Percentiles rank a stretch among this genome's conserved stretches.
Evolutionary conservation across 441 rosid genomes (phyloP).

Genomic region (Pelargonium australe): DNA sequence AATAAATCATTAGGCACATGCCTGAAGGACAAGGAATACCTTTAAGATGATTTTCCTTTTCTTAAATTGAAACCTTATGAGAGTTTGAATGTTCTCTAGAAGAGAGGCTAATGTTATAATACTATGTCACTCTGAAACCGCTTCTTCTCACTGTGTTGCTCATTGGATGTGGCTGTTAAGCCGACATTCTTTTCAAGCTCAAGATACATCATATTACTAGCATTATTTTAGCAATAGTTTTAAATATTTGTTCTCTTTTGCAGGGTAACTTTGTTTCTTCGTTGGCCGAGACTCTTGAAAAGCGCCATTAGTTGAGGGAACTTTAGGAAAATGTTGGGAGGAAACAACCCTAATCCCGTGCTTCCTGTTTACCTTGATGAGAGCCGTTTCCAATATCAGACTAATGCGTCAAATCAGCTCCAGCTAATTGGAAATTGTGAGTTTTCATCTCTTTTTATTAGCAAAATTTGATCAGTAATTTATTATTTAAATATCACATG

Average conservation of each 20-base stretch:
- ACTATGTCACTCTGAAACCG: not conserved
- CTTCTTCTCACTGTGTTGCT: not conserved
- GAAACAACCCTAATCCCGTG: conserved; percentile 42
- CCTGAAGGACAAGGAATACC: no score
- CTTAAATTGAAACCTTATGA: no score
- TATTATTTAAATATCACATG: conserved; percentile 37
- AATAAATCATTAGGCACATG: no score
- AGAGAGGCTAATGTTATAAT: not conserved
- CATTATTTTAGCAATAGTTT: not conserved
- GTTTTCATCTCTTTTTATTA: conserved; percentile 36
- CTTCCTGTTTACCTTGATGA: conserved; percentile 46
- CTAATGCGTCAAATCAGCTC: conserved; percentile 52
- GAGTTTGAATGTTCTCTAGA: not conserved
- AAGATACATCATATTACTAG: not conserved
- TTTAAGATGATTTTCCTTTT: no score
- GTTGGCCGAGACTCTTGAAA: not conserved
- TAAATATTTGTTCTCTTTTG: not conserved
- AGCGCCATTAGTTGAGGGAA: not conserved
- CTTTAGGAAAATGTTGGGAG: conserved; percentile 49
- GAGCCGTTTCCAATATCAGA: conserved; percentile 50
- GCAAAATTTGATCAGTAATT: conserved; percentile 36
- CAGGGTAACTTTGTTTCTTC: conserved; percentile 1
- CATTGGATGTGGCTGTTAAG: not conserved
- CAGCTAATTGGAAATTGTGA: conserved; percentile 43
- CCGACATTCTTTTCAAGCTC: not conserved